Conservation (phyloP, 164 flowering plant species). For the Vitis rupestris region DNA sequence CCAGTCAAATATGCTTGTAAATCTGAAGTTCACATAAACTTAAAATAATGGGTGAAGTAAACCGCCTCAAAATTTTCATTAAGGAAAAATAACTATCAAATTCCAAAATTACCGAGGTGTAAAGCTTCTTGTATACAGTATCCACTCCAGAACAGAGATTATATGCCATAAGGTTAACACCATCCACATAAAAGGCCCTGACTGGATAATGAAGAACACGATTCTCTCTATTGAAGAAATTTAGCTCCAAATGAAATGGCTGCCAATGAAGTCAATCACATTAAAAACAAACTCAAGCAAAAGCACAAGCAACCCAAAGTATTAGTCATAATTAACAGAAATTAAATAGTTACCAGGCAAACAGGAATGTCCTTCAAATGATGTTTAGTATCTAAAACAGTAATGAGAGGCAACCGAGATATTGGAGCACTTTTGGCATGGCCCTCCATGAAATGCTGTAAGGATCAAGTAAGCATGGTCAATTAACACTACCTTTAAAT, state of each 20-base stretch:
- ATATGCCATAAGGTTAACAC: slow-evolving; percentile 85
- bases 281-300: slow-evolving; percentile 5
- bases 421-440: slow-evolving; percentile 93
- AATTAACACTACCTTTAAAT: neutral
- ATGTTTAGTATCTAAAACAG: slow-evolving; percentile 62
- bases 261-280: slow-evolving; percentile 30
- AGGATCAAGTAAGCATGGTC: slow-evolving; percentile 3
- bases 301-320: neutral
- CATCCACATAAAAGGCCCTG: slow-evolving; percentile 88
- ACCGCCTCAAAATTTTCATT: neutral
- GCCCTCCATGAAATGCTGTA: slow-evolving; percentile 97
- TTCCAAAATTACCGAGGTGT: slow-evolving; percentile 53
- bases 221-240: slow-evolving; percentile 89
- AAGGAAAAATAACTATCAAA: neutral
- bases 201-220: slow-evolving; percentile 96
- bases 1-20: neutral
- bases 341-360: slow-evolving; percentile 59
- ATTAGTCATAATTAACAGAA: neutral
- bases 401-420: slow-evolving; percentile 85
- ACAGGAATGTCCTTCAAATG: slow-evolving; percentile 79
- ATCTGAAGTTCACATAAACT: neutral
- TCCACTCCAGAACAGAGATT: slow-evolving; percentile 83
- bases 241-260: slow-evolving; percentile 97
- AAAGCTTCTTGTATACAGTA: slow-evolving; percentile 82
- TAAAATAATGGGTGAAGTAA: neutral